phyloP scores from a whole-genome alignment of 768 basidiomycete species.

The Naganishia onofrii region DNA sequence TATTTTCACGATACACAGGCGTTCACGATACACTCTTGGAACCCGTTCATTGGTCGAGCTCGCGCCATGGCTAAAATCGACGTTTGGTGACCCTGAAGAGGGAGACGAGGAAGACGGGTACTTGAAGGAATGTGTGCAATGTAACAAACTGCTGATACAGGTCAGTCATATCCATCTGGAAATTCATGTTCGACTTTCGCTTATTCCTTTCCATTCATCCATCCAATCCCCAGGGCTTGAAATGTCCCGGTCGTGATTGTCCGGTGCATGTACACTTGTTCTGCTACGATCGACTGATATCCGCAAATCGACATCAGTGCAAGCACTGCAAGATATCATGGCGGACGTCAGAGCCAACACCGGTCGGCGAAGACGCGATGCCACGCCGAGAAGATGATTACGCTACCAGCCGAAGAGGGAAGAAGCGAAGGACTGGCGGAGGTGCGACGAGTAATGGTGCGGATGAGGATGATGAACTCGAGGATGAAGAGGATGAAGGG shows the following conservation, averaged over 20 bases:
- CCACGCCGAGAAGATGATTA: conserved; percentile 34
- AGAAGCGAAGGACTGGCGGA: conserved; percentile 28
- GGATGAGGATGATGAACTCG: conserved; percentile 32
- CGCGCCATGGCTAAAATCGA: conserved; percentile 37
- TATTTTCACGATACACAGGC: conserved; percentile 32
- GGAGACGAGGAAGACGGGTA: conserved; percentile 19
- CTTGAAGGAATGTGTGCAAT: conserved; percentile 40
- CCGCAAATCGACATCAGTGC: conserved; percentile 33
- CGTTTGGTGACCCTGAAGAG: conserved; percentile 37
- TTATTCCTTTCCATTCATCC: no score
- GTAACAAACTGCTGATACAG: conserved; percentile 39
- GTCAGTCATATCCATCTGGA: conserved; percentile 32
- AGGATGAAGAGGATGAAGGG: conserved; percentile 23
- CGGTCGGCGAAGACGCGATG: conserved; percentile 45
- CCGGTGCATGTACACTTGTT: conserved; percentile 40
- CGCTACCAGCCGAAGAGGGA: conserved; percentile 22
- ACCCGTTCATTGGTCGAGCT: conserved; percentile 43
- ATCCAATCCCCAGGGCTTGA: conserved; percentile 4
- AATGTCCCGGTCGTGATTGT: conserved; percentile 32
- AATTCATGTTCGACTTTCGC: background rate
- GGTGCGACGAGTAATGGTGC: conserved; percentile 16
- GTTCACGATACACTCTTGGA: conserved; percentile 41
- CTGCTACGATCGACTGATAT: conserved; percentile 36
- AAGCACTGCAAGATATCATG: conserved; percentile 36
- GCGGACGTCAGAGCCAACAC: conserved; percentile 25